Percentiles rank a stretch among this genome's conserved stretches.
phyloP scores from a whole-genome alignment of 805 yeast genomes.

The Suhomyces kilbournensis region DNA sequence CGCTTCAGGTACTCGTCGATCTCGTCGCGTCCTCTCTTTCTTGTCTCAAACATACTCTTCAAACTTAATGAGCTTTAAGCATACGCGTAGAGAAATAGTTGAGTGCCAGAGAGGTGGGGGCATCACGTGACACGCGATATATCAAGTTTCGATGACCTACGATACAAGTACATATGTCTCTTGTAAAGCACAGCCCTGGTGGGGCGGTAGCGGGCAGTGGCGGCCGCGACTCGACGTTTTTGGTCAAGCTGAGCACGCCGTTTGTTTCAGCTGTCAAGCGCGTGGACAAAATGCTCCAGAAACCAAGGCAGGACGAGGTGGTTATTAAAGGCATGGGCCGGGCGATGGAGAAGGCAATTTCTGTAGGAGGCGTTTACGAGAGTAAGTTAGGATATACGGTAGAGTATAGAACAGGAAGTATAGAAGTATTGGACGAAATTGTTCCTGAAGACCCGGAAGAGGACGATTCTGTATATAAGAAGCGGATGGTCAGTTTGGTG shows the following conservation, averaged over 20 bases:
- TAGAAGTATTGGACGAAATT: conserved; percentile 72
- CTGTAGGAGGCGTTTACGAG: conserved; percentile 60
- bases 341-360: conserved; percentile 59
- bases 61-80: no score
- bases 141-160: not conserved
- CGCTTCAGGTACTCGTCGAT: conserved; percentile 12
- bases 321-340: conserved; percentile 72
- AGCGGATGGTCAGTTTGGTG: conserved; percentile 47
- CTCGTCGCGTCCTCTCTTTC: conserved; percentile 15
- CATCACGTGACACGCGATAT: not conserved
- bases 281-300: conserved; percentile 49
- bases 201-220: conserved; percentile 37
- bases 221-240: conserved; percentile 47
- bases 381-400: conserved; percentile 48
- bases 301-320: conserved; percentile 40
- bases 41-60: conserved; percentile 2
- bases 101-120: not conserved
- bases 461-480: conserved; percentile 33
- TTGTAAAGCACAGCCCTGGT: conserved; percentile 56
- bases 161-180: conserved; percentile 5
- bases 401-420: conserved; percentile 61
- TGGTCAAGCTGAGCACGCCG: conserved; percentile 66
- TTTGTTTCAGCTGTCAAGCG: conserved; percentile 70
- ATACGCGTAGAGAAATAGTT: not conserved
- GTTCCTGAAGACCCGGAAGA: conserved; percentile 16